Base-by-base conservation (phyloP, 768 basidiomycete genomes). In the Serpula lacrymans region DNA sequence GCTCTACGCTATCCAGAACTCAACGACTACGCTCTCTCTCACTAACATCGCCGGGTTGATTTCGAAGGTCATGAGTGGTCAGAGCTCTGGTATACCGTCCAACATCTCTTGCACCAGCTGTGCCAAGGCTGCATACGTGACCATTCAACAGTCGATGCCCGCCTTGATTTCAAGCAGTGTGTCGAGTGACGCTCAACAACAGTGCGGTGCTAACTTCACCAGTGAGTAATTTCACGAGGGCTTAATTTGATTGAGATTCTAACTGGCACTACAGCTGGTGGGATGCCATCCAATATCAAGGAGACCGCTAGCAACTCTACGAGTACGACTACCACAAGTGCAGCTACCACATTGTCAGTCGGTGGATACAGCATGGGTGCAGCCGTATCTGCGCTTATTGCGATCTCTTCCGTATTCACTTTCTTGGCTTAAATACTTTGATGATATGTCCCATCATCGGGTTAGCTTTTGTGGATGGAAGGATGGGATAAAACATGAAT, bases 71-170 rank as follows among this genome's bases (percentile, higher is more conserved):
- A 0, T 31, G 4, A 34, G 46, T 12, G 58, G 53, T 28, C 7
- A 34, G n/a, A 27, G 17, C 2, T 4, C 49, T 18, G 18, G 14
- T 16, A 33, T 64, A 16, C 48, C 60, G 14, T 51, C 57, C 22
- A 78, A 71, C 32, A 52, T 77, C 6, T 62, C 67, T 9, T 82
- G 80, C 63, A 67, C 76, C 22, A 58, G 72, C 52, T 82, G 80
- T 48, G 41, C 68, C 40, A 77, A 83, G 54, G 71, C 65, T 20
- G 63, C 65, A 1, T 82, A 74, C 57, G 75, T 69, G 28, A 54
- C 75, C 31, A 42, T 69, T 14, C 56, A 53, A 14, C 23, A 60
- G 7, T 55, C 64, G 17, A 54, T 64, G 26, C 74, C 80, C 1
- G 45, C 48, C 12, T 20, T 72, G 4, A 42, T 63, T 10, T 41